Conservation (phyloP, 2,329 filamentous ascomycete genomes). For the Amauroascus verrucosus region DNA sequence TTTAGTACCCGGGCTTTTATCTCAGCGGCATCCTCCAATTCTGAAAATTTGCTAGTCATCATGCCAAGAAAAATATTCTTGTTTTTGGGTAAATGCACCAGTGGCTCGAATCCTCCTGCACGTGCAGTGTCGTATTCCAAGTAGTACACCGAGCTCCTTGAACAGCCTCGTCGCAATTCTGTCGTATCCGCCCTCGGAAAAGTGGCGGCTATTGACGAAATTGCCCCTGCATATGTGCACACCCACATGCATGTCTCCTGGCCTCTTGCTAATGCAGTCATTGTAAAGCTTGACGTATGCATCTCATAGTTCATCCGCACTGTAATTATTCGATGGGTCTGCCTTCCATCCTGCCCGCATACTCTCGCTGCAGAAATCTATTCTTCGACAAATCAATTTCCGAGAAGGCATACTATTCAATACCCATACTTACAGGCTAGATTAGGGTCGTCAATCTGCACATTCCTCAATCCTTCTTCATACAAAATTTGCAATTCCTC, state of each 20-base stretch:
- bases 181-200: constrained; percentile 58
- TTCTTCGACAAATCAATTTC: not conserved
- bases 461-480: constrained; percentile 52
- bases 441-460: constrained; percentile 59
- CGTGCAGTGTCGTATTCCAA: constrained; percentile 59
- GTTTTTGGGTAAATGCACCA: constrained; percentile 49
- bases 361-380: constrained; percentile 63
- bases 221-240: constrained; percentile 62
- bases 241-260: constrained; percentile 62
- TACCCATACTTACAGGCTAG: constrained; percentile 48
- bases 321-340: constrained; percentile 57
- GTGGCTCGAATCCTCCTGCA: constrained; percentile 56
- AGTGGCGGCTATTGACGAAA: constrained; percentile 56
- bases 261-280: constrained; percentile 53
- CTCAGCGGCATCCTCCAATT: constrained; percentile 54
- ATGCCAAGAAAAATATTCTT: constrained; percentile 56
- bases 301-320: constrained; percentile 60
- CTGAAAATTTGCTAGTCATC: constrained; percentile 52
- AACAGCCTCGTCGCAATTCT: constrained; percentile 58
- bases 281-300: constrained; percentile 75
- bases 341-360: constrained; percentile 61
- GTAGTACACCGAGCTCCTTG: constrained; percentile 54
- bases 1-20: constrained; percentile 50
- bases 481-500: constrained; percentile 53
- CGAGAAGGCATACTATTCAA: not conserved